These are phyloP conservation scores for Kalmusia sp. DNA, from an alignment of 2,329 filamentous ascomycete genomes.

Conservation along the genomic window DNA sequence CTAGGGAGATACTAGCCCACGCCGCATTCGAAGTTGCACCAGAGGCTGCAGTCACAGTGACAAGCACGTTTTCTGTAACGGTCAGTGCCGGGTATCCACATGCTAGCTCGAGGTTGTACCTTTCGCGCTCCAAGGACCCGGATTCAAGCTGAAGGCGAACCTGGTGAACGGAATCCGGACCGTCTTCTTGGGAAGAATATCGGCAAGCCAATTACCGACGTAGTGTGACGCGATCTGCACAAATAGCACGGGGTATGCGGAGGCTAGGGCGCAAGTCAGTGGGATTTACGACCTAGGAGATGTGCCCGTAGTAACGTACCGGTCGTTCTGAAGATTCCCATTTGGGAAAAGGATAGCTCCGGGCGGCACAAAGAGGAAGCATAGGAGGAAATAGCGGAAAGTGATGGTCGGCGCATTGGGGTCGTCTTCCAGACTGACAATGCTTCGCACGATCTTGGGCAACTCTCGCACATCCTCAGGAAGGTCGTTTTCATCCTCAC, in stretches of 20 bases:
- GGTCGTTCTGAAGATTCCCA: conserved; percentile 66
- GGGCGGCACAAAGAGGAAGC: conserved; percentile 62
- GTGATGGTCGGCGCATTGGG: conserved; percentile 63
- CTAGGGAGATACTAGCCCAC: conserved; percentile 61
- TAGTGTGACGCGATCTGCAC: conserved; percentile 66
- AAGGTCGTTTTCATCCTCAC: conserved; percentile 33
- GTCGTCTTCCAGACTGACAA: conserved; percentile 66
- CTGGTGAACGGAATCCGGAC: conserved; percentile 57
- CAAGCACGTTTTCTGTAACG: conserved; percentile 58
- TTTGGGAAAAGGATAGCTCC: conserved; percentile 65
- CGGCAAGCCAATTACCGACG: conserved; percentile 60
- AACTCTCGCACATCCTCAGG: conserved; percentile 58
- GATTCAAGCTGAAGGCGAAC: conserved; percentile 61
- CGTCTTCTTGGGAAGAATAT: conserved; percentile 56
- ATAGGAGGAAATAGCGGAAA: conserved; percentile 66
- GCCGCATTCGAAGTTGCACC: conserved; percentile 41
- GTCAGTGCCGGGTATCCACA: background rate
- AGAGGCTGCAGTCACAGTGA: conserved; percentile 55
- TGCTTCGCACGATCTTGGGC: conserved; percentile 62
- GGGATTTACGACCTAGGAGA: too few relatives aligned
- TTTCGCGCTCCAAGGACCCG: conserved; percentile 64
- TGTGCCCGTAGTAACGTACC: too few relatives aligned
- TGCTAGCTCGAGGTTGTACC: conserved; percentile 27
- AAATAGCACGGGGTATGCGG: conserved; percentile 67
- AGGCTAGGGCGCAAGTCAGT: too few relatives aligned